A percentile compares a stretch with the other conserved stretches of the same genome.
These are phyloP conservation scores for Acanthamoeba quina DNA, from an alignment of 208 protist species.

Conservation along the genomic window DNA sequence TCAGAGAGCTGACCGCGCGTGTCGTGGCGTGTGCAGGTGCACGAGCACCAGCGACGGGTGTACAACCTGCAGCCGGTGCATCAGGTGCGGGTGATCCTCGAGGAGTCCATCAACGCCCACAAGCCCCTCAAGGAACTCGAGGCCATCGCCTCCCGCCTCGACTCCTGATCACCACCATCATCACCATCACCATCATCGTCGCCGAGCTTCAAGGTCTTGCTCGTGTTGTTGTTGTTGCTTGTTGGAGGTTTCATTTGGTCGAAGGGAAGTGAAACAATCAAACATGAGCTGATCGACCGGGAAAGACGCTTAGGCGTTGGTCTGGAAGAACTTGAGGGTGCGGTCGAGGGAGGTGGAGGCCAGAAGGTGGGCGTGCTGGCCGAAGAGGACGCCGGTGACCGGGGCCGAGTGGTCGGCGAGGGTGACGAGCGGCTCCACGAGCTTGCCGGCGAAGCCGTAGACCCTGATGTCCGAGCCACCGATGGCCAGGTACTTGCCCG, in stretches of 20 bases:
- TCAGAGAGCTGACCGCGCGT: neutral
- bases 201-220: no score
- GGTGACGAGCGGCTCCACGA: constrained; percentile 13
- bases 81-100: constrained; percentile 26
- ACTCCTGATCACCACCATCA: neutral
- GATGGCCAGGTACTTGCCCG: constrained; percentile 83
- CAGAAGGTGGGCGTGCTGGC: constrained; percentile 33
- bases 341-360: constrained; percentile 71
- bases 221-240: no score
- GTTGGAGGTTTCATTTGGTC: no score
- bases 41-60: constrained; percentile 4
- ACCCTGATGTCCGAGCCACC: constrained; percentile 77
- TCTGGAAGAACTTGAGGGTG: constrained; percentile 75
- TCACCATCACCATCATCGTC: no score
- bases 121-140: constrained; percentile 32
- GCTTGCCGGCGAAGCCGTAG: constrained; percentile 21
- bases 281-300: no score
- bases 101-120: constrained; percentile 36
- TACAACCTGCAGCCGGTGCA: constrained; percentile 61
- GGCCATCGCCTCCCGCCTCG: constrained; percentile 3
- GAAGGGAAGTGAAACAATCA: no score
- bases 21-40: neutral
- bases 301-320: neutral
- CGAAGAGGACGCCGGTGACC: constrained; percentile 64
- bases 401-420: constrained; percentile 31